Evolutionary conservation across 441 rosid species (phyloP).

Genomic region (Brassica balearica): DNA sequence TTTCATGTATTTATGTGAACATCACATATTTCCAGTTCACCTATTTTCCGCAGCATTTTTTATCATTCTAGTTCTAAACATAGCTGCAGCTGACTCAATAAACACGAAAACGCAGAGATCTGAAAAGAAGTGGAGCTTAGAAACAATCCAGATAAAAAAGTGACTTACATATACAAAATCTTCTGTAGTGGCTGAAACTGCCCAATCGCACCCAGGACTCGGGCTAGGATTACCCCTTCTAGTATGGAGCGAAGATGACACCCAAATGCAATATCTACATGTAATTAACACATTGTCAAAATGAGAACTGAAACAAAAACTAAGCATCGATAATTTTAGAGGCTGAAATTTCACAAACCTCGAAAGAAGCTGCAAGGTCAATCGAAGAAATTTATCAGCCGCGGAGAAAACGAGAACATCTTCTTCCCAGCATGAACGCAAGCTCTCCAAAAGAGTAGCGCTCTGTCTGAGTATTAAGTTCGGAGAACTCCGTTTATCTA

Average conservation of each 20-base stretch:
- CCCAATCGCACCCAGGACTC: conserved; percentile 7
- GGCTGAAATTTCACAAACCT: background rate
- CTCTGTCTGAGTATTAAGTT: background rate
- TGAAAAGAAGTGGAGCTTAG: background rate
- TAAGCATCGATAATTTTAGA: background rate
- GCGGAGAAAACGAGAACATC: conserved; percentile 3
- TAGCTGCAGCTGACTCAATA: background rate
- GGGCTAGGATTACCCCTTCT: background rate
- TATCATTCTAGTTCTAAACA: background rate
- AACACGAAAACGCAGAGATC: background rate
- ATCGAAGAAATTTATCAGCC: conserved; percentile 5
- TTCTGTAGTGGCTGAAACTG: background rate
- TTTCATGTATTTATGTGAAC: background rate
- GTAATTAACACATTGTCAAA: background rate
- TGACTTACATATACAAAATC: conserved; percentile 5
- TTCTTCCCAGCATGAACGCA: conserved; percentile 5
- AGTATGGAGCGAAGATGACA: background rate
- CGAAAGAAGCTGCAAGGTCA: conserved; percentile 13
- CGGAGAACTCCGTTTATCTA: background rate
- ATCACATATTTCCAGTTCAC: background rate
- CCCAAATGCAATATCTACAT: background rate
- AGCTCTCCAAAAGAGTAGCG: conserved; percentile 1
- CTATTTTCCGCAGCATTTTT: background rate
- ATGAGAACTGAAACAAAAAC: background rate
- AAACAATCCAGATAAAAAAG: background rate